Evolutionary conservation across 495 filamentous ascomycete genomes (phyloP).

Genomic region (Saxophila tyrrhenica): DNA sequence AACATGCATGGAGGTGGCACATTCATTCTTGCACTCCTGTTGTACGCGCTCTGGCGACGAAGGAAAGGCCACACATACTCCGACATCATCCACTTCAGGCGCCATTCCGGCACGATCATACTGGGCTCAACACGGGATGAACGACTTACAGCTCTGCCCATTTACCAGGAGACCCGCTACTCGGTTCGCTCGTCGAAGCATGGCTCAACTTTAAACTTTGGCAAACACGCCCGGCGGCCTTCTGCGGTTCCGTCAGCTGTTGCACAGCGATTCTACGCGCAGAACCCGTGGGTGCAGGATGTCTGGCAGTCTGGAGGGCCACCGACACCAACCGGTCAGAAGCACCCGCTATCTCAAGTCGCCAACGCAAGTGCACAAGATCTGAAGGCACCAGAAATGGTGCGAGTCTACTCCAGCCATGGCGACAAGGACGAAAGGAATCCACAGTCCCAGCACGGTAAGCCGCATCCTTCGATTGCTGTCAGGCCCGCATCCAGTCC

Average conservation of each 20-base stretch:
- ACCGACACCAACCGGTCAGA: background rate
- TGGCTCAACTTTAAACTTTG: background rate
- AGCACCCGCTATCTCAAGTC: slow-evolving; percentile 1
- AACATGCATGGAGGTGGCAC: slow-evolving; percentile 4
- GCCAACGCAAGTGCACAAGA: background rate
- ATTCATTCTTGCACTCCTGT: slow-evolving; percentile 4
- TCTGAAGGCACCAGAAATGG: background rate
- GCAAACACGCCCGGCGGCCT: background rate
- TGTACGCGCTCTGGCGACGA: slow-evolving; percentile 8
- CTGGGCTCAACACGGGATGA: slow-evolving; percentile 1
- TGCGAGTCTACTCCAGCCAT: background rate
- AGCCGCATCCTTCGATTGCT: background rate
- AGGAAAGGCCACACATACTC: slow-evolving; percentile 9
- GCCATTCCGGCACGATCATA: slow-evolving; percentile 4
- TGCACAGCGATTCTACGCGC: slow-evolving; percentile 6
- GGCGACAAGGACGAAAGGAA: background rate
- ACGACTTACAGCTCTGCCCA: slow-evolving; percentile 10
- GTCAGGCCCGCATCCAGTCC: background rate
- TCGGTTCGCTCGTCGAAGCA: slow-evolving; percentile 14
- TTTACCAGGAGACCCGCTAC: slow-evolving; percentile 12
- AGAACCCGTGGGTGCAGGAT: slow-evolving; percentile 13
- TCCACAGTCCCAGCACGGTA: background rate
- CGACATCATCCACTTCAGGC: slow-evolving; percentile 12
- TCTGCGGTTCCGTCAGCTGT: background rate
- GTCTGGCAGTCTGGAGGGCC: slow-evolving; percentile 4